Percentiles rank a stretch among this genome's conserved stretches.
Conservation (phyloP, 2,329 filamentous ascomycete species). For the Fusarium chaquense region DNA sequence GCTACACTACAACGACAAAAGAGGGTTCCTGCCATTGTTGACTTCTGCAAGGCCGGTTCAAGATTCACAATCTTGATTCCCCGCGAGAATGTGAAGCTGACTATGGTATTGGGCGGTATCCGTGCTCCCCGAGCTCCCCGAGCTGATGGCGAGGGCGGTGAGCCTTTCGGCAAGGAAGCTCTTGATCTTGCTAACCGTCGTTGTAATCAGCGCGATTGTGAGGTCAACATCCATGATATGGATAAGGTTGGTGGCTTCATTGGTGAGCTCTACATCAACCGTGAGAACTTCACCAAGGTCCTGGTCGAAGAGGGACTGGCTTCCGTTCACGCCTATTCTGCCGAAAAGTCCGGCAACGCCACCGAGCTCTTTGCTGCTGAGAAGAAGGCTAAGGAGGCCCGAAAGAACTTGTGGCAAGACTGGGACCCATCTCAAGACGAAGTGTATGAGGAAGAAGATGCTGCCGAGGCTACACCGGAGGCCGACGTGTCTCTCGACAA, state of each 20-base stretch:
- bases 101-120: slow-evolving; percentile 93
- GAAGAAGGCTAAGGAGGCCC: slow-evolving; percentile 86
- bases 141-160: slow-evolving; percentile 78
- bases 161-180: slow-evolving; percentile 95
- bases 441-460: slow-evolving; percentile 66
- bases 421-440: slow-evolving; percentile 92
- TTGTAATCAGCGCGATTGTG: slow-evolving; percentile 93
- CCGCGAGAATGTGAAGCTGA: slow-evolving; percentile 93
- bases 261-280: slow-evolving; percentile 90
- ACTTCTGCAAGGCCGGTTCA: slow-evolving; percentile 97
- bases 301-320: slow-evolving; percentile 95
- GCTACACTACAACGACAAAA: slow-evolving; percentile 89
- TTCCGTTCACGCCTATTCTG: slow-evolving; percentile 92
- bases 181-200: slow-evolving; percentile 90
- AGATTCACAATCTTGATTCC: slow-evolving; percentile 93
- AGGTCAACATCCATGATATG: slow-evolving; percentile 93
- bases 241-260: slow-evolving; percentile 99
- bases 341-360: slow-evolving; percentile 92
- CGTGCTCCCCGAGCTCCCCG: slow-evolving; percentile 89
- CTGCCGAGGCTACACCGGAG: slow-evolving; percentile 63
- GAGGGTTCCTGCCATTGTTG: slow-evolving; percentile 91
- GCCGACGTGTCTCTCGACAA: slow-evolving; percentile 69
- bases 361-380: slow-evolving; percentile 89
- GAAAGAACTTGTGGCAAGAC: slow-evolving; percentile 91
- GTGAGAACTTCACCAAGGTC: slow-evolving; percentile 94